A percentile compares a stretch with the other conserved stretches of the same genome.
phyloP scores from a whole-genome alignment of 2,329 filamentous ascomycete genomes.

The Colletotrichum graminicola region DNA sequence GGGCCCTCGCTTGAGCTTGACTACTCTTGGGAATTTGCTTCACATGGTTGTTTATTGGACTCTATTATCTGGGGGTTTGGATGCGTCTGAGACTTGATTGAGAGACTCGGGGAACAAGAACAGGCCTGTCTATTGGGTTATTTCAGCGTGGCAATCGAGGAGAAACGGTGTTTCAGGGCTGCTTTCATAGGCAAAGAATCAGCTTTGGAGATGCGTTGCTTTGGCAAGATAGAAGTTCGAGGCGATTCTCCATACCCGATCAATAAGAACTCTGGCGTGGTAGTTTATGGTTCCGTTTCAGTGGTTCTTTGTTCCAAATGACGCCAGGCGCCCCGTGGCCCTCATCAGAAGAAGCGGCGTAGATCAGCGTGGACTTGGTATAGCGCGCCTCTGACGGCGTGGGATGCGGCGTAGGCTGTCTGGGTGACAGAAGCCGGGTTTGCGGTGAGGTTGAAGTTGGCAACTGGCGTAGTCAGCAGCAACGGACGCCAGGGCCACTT shows the following conservation, averaged over 20 bases:
- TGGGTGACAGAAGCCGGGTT: not conserved
- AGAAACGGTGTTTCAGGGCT: conserved; percentile 17
- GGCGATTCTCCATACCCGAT: conserved; percentile 19
- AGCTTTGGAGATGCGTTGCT: conserved; percentile 12
- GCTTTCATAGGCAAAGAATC: conserved; percentile 19
- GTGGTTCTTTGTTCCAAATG: conserved; percentile 20
- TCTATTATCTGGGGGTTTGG: conserved; percentile 5
- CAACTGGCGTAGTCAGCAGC: conserved; percentile 15
- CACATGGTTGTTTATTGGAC: conserved; percentile 18
- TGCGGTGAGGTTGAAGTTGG: conserved; percentile 31
- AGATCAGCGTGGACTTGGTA: not conserved
- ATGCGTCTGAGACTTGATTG: conserved; percentile 16
- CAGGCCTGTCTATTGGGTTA: conserved; percentile 12
- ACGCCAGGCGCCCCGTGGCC: not conserved
- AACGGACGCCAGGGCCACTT: not conserved
- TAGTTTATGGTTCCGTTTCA: conserved; percentile 4
- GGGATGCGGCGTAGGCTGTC: not conserved
- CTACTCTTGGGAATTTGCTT: conserved; percentile 14
- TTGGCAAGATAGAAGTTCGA: conserved; percentile 23
- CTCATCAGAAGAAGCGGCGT: not conserved
- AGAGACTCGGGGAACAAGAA: not conserved
- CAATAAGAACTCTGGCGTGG: conserved; percentile 20
- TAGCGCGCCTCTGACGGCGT: conserved; percentile 16
- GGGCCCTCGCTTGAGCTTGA: not conserved
- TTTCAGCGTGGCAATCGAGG: conserved; percentile 15